phyloP scores from a whole-genome alignment of 1,284 basidiomycete species.

The Pisolithus thermaeus region DNA sequence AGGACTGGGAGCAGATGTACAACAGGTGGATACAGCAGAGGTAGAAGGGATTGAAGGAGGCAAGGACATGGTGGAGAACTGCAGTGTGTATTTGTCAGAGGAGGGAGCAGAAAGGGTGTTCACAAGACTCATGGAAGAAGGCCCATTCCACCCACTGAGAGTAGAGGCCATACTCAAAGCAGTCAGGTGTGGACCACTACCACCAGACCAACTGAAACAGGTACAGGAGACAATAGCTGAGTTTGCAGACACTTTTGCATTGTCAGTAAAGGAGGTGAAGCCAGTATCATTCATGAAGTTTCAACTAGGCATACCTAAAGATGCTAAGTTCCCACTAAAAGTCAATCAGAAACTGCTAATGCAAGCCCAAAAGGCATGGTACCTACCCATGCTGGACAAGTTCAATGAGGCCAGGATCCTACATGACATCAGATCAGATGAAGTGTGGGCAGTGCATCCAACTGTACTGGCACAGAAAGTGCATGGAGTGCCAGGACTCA shows the following conservation, averaged over 20 bases:
- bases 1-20: background rate
- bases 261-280: too few species aligned
- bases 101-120: too few species aligned
- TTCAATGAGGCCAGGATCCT: background rate
- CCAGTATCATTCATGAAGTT: too few species aligned
- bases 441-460: background rate
- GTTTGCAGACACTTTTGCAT: too few species aligned
- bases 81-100: too few species aligned
- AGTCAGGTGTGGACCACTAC: too few species aligned
- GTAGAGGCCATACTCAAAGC: too few species aligned
- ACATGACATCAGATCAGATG: background rate
- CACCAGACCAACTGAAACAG: too few species aligned
- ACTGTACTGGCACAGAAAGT: constrained; percentile 5
- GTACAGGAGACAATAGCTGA: too few species aligned
- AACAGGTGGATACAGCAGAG: background rate
- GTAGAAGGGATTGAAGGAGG: background rate
- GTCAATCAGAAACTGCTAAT: background rate
- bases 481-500: background rate
- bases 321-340: background rate
- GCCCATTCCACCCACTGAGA: too few species aligned
- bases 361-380: background rate
- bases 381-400: background rate
- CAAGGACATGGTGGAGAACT: too few species aligned
- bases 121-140: too few species aligned
- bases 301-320: background rate